Evolutionary conservation across 2,329 filamentous ascomycete genomes (phyloP).

Genomic region (Colletotrichum kahawae): DNA sequence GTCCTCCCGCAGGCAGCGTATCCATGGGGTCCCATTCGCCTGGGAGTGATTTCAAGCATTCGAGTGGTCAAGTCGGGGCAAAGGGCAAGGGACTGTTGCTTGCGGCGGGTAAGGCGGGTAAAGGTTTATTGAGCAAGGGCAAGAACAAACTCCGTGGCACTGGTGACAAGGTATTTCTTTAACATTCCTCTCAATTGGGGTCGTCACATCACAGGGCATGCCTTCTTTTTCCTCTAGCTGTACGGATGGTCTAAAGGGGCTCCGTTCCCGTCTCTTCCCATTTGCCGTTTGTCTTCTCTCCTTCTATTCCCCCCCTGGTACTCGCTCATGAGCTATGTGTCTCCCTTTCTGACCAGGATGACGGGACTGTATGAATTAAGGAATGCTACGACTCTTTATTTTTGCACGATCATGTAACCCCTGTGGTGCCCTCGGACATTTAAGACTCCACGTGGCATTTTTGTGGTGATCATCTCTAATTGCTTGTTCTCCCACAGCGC

Average conservation of each 20-base stretch:
- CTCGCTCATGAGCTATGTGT: constrained; percentile 14
- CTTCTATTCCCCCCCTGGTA: constrained; percentile 23
- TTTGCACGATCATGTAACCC: constrained; percentile 29
- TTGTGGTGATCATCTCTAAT: constrained; percentile 23
- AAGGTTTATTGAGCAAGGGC: constrained; percentile 89
- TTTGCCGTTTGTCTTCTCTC: constrained; percentile 17
- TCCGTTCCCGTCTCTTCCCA: constrained; percentile 4
- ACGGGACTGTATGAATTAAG: constrained; percentile 44
- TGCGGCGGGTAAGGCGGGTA: constrained; percentile 85
- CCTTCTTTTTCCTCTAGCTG: constrained; percentile 25
- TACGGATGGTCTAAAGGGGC: constrained; percentile 13
- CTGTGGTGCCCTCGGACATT: constrained; percentile 17
- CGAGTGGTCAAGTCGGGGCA: constrained; percentile 71
- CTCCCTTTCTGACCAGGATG: constrained; percentile 33
- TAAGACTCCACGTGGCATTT: constrained; percentile 15
- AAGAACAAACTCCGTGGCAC: constrained; percentile 79
- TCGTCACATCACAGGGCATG: constrained; percentile 23
- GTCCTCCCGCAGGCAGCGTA: constrained; percentile 39
- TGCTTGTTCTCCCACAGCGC: constrained; percentile 38
- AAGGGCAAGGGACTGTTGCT: constrained; percentile 91
- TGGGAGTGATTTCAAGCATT: constrained; percentile 54
- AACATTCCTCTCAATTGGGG: constrained; percentile 41
- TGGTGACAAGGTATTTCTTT: constrained; percentile 89
- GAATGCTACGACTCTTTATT: constrained; percentile 42
- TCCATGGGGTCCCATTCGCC: constrained; percentile 41